Percentiles rank a stretch among this genome's conserved stretches.
These are phyloP conservation scores for Agaricales sp. DNA, from an alignment of 1,284 basidiomycete genomes.

Conservation along the genomic window DNA sequence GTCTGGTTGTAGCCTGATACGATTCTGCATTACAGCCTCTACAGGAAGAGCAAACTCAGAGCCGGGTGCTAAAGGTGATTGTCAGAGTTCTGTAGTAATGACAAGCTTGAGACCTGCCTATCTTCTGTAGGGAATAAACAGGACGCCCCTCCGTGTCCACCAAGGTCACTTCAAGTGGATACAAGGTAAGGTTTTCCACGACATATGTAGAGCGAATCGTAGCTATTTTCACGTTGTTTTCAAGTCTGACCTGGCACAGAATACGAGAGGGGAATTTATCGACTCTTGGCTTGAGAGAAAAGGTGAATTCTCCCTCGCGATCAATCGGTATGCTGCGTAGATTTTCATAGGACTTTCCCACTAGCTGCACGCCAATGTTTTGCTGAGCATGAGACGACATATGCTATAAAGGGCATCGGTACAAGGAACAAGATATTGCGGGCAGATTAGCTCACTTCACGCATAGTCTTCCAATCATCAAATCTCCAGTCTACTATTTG, in stretches of 20 bases:
- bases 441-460: slow-evolving; percentile 55
- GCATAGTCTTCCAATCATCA: slow-evolving; percentile 91
- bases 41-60: slow-evolving; percentile 87
- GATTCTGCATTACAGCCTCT: slow-evolving; percentile 78
- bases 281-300: slow-evolving; percentile 73
- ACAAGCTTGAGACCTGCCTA: slow-evolving; percentile 28
- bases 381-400: slow-evolving; percentile 74
- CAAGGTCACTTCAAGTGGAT: slow-evolving; percentile 89
- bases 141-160: slow-evolving; percentile 83
- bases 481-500: slow-evolving; percentile 92
- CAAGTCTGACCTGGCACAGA: slow-evolving; percentile 84
- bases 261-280: slow-evolving; percentile 76
- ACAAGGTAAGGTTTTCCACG: slow-evolving; percentile 86
- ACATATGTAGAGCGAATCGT: slow-evolving; percentile 92
- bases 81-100: slow-evolving; percentile 7
- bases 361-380: slow-evolving; percentile 74
- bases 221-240: slow-evolving; percentile 93
- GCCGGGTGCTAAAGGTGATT: slow-evolving; percentile 53
- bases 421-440: slow-evolving; percentile 3
- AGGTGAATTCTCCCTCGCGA: slow-evolving; percentile 87
- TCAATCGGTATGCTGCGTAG: slow-evolving; percentile 88
- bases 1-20: slow-evolving; percentile 86
- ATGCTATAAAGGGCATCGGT: slow-evolving; percentile 41
- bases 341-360: slow-evolving; percentile 88
- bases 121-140: slow-evolving; percentile 75